phyloP scores from a whole-genome alignment of 1,139 yeast genomes.

The Ashbya aceris region DNA sequence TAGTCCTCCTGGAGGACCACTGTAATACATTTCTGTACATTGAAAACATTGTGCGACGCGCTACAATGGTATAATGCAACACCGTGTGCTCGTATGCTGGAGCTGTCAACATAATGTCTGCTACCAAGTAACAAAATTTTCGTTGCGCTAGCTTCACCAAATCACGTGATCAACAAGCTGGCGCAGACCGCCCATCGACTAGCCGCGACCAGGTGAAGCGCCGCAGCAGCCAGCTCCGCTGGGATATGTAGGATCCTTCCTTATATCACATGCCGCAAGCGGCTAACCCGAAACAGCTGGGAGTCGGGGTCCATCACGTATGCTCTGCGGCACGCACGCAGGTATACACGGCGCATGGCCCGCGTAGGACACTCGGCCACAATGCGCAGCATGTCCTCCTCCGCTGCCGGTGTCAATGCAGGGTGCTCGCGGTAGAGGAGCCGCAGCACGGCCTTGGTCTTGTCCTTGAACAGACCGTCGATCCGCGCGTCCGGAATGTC shows the following conservation, averaged over 20 bases:
- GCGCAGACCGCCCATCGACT: no score
- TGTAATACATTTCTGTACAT: conserved; percentile 10
- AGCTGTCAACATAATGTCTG: no score
- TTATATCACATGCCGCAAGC: background rate
- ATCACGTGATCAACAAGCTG: no score
- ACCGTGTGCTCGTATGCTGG: no score
- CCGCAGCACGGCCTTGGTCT: conserved; percentile 9
- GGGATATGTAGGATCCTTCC: background rate
- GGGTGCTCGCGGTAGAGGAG: conserved; percentile 13
- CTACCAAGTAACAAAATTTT: no score
- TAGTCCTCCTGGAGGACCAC: conserved; percentile 11
- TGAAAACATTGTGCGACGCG: no score
- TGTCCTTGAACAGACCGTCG: conserved; percentile 14
- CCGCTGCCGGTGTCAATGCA: conserved; percentile 10
- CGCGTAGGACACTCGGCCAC: conserved; percentile 9
- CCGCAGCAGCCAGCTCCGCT: no score
- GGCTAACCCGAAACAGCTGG: conserved; percentile 4
- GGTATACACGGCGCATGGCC: conserved; percentile 12
- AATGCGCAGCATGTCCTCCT: conserved; percentile 10
- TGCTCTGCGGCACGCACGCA: conserved; percentile 15
- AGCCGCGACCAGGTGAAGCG: no score
- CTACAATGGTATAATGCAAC: no score
- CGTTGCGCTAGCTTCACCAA: no score
- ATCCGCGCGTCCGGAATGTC: conserved; percentile 16
- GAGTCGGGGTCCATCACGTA: conserved; percentile 9